These are phyloP conservation scores for Ogataea ramenticola DNA, from an alignment of 805 yeast species.

Conservation along the genomic window DNA sequence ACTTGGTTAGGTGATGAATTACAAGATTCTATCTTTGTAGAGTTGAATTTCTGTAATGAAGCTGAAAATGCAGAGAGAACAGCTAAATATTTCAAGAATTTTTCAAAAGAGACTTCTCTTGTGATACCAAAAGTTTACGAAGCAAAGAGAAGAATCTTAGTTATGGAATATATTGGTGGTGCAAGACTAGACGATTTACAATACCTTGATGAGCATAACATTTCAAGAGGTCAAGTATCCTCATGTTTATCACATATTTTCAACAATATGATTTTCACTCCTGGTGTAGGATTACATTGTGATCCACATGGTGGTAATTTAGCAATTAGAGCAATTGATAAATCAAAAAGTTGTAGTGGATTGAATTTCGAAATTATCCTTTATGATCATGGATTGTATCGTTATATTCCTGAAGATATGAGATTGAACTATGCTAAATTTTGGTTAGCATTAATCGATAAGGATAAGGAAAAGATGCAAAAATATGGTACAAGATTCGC, in stretches of 20 bases:
- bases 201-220: constrained; percentile 54
- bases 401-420: constrained; percentile 72
- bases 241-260: constrained; percentile 84
- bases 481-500: constrained; percentile 74
- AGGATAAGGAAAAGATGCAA: constrained; percentile 58
- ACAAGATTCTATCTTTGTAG: constrained; percentile 81
- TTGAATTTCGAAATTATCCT: constrained; percentile 87
- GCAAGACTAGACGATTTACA: constrained; percentile 71
- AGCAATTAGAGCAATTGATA: constrained; percentile 55
- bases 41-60: constrained; percentile 81
- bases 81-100: constrained; percentile 52
- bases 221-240: constrained; percentile 73
- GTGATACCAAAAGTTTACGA: constrained; percentile 66
- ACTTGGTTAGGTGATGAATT: constrained; percentile 95
- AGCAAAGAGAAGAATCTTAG: constrained; percentile 63
- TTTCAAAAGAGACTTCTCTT: constrained; percentile 59
- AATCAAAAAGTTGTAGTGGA: constrained; percentile 22
- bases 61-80: constrained; percentile 77
- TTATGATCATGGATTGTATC: constrained; percentile 92
- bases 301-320: constrained; percentile 98
- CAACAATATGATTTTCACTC: constrained; percentile 92
- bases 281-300: constrained; percentile 88
- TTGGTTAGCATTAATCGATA: constrained; percentile 84
- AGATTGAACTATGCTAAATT: constrained; percentile 81
- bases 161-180: constrained; percentile 86